Evolutionary conservation across 305 asterid species (phyloP).

Genomic region (Solanum chacoense): DNA sequence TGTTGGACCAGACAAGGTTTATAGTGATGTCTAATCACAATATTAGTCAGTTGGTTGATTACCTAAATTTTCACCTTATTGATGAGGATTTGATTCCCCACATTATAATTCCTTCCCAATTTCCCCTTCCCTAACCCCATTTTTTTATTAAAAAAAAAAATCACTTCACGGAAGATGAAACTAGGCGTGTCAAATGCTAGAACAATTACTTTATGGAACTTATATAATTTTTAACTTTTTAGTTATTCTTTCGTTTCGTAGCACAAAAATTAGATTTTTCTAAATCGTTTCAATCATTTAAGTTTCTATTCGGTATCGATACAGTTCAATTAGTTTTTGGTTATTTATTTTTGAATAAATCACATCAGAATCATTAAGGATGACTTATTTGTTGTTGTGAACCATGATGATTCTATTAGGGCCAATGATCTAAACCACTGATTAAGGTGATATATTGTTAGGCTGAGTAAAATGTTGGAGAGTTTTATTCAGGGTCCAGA

Average conservation of each 20-base stretch:
- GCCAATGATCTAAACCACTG: neutral
- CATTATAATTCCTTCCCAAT: too few relatives aligned
- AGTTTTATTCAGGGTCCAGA: too few relatives aligned
- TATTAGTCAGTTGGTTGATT: too few relatives aligned
- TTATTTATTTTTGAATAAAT: neutral
- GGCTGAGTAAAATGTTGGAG: too few relatives aligned
- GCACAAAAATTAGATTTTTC: neutral
- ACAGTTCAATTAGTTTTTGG: neutral
- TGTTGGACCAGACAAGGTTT: neutral
- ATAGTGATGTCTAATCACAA: neutral
- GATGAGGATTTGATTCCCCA: too few relatives aligned
- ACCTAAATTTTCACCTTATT: too few relatives aligned
- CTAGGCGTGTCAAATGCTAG: neutral
- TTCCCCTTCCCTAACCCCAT: too few relatives aligned
- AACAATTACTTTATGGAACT: neutral
- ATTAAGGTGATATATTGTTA: too few relatives aligned
- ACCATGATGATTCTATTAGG: neutral
- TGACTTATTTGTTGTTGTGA: neutral
- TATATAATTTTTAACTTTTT: neutral
- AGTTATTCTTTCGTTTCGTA: neutral
- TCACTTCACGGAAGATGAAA: neutral
- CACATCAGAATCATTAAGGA: neutral
- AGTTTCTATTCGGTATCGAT: neutral
- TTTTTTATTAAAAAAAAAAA: too few relatives aligned
- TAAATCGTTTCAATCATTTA: neutral